Base-by-base conservation (phyloP, 331 rosid genomes). In the Malus hybrid region DNA sequence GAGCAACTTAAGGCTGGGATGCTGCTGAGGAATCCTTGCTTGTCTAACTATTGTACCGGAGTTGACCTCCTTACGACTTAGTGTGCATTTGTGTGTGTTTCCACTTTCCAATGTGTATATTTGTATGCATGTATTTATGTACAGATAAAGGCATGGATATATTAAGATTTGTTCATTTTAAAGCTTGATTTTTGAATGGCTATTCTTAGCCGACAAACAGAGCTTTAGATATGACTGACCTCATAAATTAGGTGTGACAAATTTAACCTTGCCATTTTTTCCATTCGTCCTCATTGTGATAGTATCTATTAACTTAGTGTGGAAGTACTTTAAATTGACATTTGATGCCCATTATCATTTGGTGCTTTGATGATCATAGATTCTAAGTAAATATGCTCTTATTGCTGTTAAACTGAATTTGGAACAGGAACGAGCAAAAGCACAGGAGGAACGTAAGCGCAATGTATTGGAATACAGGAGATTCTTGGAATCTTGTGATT, bases 401-500 rank as follows among this genome's bases (percentile, higher is more conserved):
- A 69, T 68, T 72, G 31, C 60, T 75, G 42, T 50, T 78, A 33
- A 69, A 74, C 36, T 79, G 71, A 24, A 62, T 82, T 75, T 81
- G 83, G 39, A 54, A 82, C 68, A 93, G 98, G 97, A 91, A 76
- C 90, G 90, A 74, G 88, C 91, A 65, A 89, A 81, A 89, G 91
- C 83, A 55, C 89, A 87, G 81, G 93, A 88, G 88, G 97, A 93
- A 33, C 88, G 89, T 29, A 88, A 85, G 70, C 86, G 69, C 63
- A 82, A 90, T 79, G 79, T 76, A 85, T 64, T 67, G 67, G 98
- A 93, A 71, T 93, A 88, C 80, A 86, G 82, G 82, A 84, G 81
- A 76, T 90, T 87, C 79, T 83, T 93, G 84, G 97, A 91, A 80
- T 91, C 96, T 80, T 93, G 98, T 68, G 97, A 91, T 90, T 91